Conservation (phyloP, 2,329 filamentous ascomycete species). For the Neocucurbitaria cava region DNA sequence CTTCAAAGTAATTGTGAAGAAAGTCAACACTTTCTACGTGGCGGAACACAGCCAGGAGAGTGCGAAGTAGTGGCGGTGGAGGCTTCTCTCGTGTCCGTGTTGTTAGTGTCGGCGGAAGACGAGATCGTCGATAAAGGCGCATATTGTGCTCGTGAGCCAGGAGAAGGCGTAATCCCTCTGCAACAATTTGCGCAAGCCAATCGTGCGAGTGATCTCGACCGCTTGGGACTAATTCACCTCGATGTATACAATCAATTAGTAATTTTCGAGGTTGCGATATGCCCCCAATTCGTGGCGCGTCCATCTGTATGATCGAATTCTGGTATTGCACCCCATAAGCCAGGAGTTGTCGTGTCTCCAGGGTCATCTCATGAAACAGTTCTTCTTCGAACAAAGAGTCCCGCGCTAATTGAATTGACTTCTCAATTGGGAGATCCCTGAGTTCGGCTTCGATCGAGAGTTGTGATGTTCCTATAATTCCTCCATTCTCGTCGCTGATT, state of each 20-base stretch:
- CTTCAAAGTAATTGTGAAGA: conserved; percentile 44
- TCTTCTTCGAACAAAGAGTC: conserved; percentile 86
- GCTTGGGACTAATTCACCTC: conserved; percentile 55
- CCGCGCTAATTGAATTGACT: conserved; percentile 74
- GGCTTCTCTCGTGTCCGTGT: conserved; percentile 57
- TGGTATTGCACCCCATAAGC: conserved; percentile 73
- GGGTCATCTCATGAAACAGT: conserved; percentile 85
- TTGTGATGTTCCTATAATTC: conserved; percentile 64
- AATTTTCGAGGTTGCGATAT: conserved; percentile 62
- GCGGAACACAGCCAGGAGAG: conserved; percentile 62
- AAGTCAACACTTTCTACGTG: conserved; percentile 53
- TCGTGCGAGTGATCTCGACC: conserved; percentile 38
- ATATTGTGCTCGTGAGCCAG: conserved; percentile 80
- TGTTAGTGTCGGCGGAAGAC: conserved; percentile 65
- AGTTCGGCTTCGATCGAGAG: conserved; percentile 34
- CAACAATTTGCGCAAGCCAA: conserved; percentile 69
- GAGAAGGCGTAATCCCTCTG: conserved; percentile 74
- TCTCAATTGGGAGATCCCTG: conserved; percentile 66
- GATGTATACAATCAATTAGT: conserved; percentile 70
- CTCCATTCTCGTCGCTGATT: conserved; percentile 64
- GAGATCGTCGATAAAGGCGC: conserved; percentile 72
- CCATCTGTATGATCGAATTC: conserved; percentile 51
- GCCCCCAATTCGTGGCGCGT: conserved; percentile 23
- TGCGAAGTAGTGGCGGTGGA: conserved; percentile 65
- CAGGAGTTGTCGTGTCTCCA: conserved; percentile 77